Evolutionary conservation across 179 eudicot species (phyloP).

Genomic region (Silene noctiflora): DNA sequence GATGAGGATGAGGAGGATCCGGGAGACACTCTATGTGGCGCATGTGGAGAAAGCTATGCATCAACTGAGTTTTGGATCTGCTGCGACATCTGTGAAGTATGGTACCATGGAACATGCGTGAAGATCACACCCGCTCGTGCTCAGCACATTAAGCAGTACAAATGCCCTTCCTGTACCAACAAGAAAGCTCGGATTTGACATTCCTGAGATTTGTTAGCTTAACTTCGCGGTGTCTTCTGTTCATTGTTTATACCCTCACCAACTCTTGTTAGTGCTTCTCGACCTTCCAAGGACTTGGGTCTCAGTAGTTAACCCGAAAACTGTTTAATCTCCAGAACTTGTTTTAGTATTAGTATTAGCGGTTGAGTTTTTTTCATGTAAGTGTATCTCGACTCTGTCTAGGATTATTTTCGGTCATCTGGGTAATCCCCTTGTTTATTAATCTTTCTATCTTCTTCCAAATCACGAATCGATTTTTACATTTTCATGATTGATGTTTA

Average conservation of each 20-base stretch:
- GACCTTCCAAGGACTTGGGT: conserved; percentile 24
- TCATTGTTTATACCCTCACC: conserved; percentile 17
- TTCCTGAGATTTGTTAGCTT: neutral
- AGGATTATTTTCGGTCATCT: neutral
- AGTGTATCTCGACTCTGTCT: conserved; percentile 6
- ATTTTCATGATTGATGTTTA: too few species aligned
- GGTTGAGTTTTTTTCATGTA: conserved; percentile 20
- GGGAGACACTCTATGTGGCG: conserved; percentile 77
- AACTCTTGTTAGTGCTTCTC: conserved; percentile 25
- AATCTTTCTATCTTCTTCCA: too few species aligned
- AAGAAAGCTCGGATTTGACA: conserved; percentile 59
- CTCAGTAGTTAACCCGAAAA: conserved; percentile 16
- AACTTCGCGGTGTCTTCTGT: conserved; percentile 15
- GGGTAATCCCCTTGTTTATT: neutral
- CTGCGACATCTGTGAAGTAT: conserved; percentile 84
- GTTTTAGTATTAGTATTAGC: conserved; percentile 20
- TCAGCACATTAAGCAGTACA: conserved; percentile 87
- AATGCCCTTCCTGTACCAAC: conserved; percentile 83
- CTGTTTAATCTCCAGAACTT: conserved; percentile 22
- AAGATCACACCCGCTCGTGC: conserved; percentile 90
- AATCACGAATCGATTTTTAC: too few species aligned
- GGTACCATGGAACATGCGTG: conserved; percentile 94
- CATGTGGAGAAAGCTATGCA: conserved; percentile 69
- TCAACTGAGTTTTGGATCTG: conserved; percentile 86
- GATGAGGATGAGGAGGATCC: conserved; percentile 61